phyloP scores from a whole-genome alignment of 495 filamentous ascomycete species.

The Trichocladium antarcticum region DNA sequence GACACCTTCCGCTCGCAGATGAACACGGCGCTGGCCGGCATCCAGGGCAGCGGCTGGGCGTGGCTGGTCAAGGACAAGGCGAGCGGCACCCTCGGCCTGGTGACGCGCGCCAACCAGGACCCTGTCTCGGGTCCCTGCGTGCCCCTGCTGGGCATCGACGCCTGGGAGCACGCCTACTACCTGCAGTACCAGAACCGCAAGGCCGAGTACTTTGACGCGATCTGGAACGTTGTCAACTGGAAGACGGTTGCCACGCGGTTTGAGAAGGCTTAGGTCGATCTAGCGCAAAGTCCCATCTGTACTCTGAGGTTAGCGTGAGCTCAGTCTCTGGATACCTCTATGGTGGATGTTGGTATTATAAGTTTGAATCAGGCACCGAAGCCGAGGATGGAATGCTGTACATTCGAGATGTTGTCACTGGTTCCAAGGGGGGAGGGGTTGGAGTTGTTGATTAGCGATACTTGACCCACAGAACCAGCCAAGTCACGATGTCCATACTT shows the following conservation, averaged over 20 bases:
- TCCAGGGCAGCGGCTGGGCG: constrained; percentile 92
- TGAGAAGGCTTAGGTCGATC: constrained; percentile 26
- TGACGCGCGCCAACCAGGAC: constrained; percentile 76
- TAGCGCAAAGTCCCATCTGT: neutral
- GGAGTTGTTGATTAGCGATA: no score
- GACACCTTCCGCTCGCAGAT: constrained; percentile 68
- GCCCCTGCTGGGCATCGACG: constrained; percentile 78
- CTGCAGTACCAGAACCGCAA: constrained; percentile 98
- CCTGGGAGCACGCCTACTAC: constrained; percentile 64
- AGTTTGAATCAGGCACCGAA: no score
- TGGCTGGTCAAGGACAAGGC: constrained; percentile 92
- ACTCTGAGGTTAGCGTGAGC: neutral
- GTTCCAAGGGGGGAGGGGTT: no score
- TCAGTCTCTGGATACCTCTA: no score
- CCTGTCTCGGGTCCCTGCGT: constrained; percentile 66
- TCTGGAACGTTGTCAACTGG: constrained; percentile 98
- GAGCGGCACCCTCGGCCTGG: constrained; percentile 63
- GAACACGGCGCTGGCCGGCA: constrained; percentile 72
- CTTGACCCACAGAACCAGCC: no score
- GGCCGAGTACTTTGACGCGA: constrained; percentile 91
- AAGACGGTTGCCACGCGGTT: constrained; percentile 83
- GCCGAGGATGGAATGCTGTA: no score
- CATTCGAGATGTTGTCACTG: no score
- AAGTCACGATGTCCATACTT: no score
- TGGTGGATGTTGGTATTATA: no score